A percentile compares a stretch with the other conserved stretches of the same genome.
These are phyloP conservation scores for Aureobasidium pullulans DNA, from an alignment of 2,329 filamentous ascomycete genomes.

Conservation along the genomic window DNA sequence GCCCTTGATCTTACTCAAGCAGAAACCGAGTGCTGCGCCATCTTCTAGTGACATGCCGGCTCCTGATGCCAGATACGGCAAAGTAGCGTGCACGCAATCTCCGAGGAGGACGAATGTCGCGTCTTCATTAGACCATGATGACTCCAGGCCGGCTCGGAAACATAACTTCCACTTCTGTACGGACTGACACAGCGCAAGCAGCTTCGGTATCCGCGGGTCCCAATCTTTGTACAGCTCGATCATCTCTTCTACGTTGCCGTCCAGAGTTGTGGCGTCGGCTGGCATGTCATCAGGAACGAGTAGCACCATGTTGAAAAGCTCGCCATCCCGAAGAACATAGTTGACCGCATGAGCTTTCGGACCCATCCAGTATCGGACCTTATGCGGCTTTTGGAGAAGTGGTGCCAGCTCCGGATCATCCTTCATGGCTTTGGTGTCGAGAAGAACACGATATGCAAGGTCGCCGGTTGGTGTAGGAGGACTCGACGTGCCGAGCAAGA, in stretches of 20 bases:
- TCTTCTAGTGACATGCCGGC: slow-evolving; percentile 58
- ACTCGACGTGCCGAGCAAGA: slow-evolving; percentile 38
- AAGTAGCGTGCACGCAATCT: slow-evolving; percentile 57
- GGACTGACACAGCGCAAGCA: slow-evolving; percentile 49
- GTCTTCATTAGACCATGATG: slow-evolving; percentile 49
- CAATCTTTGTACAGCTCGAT: slow-evolving; percentile 48
- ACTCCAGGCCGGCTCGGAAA: slow-evolving; percentile 47
- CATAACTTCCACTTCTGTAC: slow-evolving; percentile 57
- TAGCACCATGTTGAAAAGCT: slow-evolving; percentile 46
- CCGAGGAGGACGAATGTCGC: slow-evolving; percentile 54
- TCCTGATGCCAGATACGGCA: slow-evolving; percentile 54
- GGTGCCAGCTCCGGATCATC: slow-evolving; percentile 39
- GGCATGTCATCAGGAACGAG: slow-evolving; percentile 46
- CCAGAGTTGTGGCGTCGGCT: slow-evolving; percentile 35
- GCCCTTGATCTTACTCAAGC: slow-evolving; percentile 41
- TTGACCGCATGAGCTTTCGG: slow-evolving; percentile 48
- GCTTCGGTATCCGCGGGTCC: slow-evolving; percentile 47
- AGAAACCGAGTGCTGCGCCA: slow-evolving; percentile 50
- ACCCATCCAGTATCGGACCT: slow-evolving; percentile 48
- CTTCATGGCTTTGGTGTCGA: slow-evolving; percentile 40
- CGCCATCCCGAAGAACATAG: slow-evolving; percentile 42
- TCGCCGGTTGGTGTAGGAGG: slow-evolving; percentile 45
- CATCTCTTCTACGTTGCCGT: slow-evolving; percentile 49
- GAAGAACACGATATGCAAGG: slow-evolving; percentile 43
- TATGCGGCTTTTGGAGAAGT: slow-evolving; percentile 38